Conservation (phyloP, 305 asterid genomes). For the Solanum hybrid region DNA sequence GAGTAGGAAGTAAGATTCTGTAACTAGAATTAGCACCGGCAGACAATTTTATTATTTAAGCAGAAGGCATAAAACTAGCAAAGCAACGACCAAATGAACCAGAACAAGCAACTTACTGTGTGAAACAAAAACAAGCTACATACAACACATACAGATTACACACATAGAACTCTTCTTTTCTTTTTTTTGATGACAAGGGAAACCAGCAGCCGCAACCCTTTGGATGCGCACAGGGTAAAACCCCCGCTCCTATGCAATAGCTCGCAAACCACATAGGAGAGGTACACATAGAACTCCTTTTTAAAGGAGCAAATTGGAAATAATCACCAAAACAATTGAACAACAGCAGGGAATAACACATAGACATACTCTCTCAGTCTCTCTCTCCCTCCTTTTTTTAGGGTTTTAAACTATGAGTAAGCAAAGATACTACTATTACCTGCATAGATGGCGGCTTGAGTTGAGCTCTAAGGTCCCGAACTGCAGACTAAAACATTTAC, state of each 20-base stretch:
- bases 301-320: background rate
- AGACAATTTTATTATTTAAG: background rate
- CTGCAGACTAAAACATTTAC: conserved; percentile 49
- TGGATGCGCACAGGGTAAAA: too few species aligned
- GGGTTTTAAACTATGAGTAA: background rate
- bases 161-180: background rate
- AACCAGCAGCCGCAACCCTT: too few species aligned
- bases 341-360: background rate
- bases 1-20: background rate
- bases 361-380: background rate
- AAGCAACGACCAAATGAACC: background rate
- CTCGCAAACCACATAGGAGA: too few species aligned
- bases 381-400: background rate
- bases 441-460: conserved; percentile 90
- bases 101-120: background rate
- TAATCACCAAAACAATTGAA: background rate
- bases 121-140: background rate
- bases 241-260: too few species aligned
- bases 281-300: background rate
- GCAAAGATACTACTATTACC: conserved; percentile 27
- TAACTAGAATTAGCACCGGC: background rate
- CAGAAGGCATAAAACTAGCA: background rate
- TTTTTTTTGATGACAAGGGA: too few species aligned
- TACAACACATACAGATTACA: background rate
- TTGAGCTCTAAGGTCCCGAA: conserved; percentile 83